phyloP scores from a whole-genome alignment of 441 rosid genomes.

The Geranium incanum region DNA sequence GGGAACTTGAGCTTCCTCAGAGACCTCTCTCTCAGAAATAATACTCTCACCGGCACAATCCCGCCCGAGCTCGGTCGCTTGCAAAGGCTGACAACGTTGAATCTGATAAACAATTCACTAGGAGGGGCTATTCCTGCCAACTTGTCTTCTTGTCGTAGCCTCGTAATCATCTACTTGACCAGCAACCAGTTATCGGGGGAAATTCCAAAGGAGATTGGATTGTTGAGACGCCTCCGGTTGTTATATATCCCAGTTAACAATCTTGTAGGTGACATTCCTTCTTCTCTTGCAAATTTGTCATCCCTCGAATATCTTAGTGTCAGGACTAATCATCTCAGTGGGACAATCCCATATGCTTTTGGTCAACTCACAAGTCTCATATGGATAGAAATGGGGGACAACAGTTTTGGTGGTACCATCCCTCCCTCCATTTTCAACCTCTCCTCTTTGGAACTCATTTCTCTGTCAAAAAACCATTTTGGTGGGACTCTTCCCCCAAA shows the following conservation, averaged over 20 bases:
- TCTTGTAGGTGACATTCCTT: conserved; percentile 21
- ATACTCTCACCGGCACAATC: conserved; percentile 10
- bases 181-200: conserved; percentile 6
- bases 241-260: neutral
- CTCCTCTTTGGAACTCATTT: neutral
- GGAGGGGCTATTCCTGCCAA: conserved; percentile 15
- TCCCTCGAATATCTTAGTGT: conserved; percentile 7
- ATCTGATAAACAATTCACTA: conserved; percentile 5
- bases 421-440: conserved; percentile 28
- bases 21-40: neutral
- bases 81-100: neutral
- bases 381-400: neutral
- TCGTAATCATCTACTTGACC: neutral
- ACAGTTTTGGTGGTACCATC: conserved; percentile 19
- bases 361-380: conserved; percentile 15
- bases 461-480: conserved; percentile 12
- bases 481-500: conserved; percentile 20
- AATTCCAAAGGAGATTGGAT: conserved; percentile 3
- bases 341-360: conserved; percentile 19
- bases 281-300: conserved; percentile 22
- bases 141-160: conserved; percentile 12
- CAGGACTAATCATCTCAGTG: conserved; percentile 8
- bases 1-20: conserved; percentile 24
- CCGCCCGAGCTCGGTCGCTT: conserved; percentile 14
- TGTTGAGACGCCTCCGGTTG: neutral